Evolutionary conservation across 2,329 filamentous ascomycete genomes (phyloP), one percentile per base, ranked within the genome.

Genomic region (Alternaria gaisen): DNA sequence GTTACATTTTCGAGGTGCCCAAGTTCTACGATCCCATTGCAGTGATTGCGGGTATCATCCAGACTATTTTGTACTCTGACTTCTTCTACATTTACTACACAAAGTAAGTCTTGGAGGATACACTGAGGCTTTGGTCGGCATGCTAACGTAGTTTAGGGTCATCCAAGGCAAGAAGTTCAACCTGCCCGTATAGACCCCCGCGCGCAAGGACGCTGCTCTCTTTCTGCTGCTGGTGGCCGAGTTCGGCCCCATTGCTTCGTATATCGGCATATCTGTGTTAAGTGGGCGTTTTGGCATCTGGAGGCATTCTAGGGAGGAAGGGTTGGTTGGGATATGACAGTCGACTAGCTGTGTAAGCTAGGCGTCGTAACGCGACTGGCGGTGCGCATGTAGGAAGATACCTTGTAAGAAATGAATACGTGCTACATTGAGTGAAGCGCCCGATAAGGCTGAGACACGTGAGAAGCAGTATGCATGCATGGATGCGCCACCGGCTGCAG

Each of bases 41-140:
- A 20, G 90, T 97, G 53, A 77, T 95, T 64, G 95, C 96, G 4
- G 95, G 95, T 12, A 86, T 98, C 57, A 83, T 98, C 66, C 95
- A 99, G 85, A 99, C 95, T 0, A 82, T 99, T 50, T 85, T 99
- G 60, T 99, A 99, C 84, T 97, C 93, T 66, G 95, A 99, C 83
- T 99, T 99, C 84, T 99, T 99, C 87, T 99, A 94, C 86, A 94
- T 99, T 75, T 99, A 99, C 84, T 99, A 97, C 83, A 97, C 91
- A 61, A 98, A 97, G 89, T 90, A 78, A 79, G 86, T 81, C 20
- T 10, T 26, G 5, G 26, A 5, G 14, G 14, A 6, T 34, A 12
- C 14, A 14, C 6, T 4, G 18, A 4, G 8, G 30, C 24, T 4
- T 22, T 22, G 26, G 4, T 42, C 16, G 16, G 5, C 9, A 8